phyloP scores from a whole-genome alignment of 768 basidiomycete genomes.

The Chalciporus chontae region DNA sequence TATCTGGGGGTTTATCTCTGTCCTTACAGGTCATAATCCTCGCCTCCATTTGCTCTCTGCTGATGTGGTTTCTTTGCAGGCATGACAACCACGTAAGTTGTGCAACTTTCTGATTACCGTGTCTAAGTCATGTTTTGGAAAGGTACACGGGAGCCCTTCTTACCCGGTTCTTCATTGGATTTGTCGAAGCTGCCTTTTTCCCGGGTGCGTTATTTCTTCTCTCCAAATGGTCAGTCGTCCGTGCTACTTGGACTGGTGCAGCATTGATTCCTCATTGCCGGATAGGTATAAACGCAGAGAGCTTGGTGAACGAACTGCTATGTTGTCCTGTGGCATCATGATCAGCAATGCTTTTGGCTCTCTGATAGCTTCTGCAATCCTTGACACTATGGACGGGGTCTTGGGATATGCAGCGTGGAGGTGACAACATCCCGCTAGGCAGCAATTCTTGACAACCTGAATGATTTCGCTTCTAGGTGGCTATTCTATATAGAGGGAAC shows the following conservation, averaged over 20 bases:
- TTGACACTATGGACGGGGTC: constrained; percentile 66
- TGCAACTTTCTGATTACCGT: neutral
- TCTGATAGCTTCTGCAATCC: constrained; percentile 72
- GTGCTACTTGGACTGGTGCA: neutral
- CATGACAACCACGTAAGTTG: constrained; percentile 36
- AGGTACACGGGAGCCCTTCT: constrained; percentile 64
- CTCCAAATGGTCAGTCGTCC: constrained; percentile 33
- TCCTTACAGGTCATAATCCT: constrained; percentile 43
- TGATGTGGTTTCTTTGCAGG: constrained; percentile 25
- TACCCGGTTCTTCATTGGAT: constrained; percentile 75
- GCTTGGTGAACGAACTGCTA: constrained; percentile 63
- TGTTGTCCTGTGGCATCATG: constrained; percentile 68
- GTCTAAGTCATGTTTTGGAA: constrained; percentile 6
- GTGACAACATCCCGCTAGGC: constrained; percentile 32
- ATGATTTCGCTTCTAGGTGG: constrained; percentile 45
- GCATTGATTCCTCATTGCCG: constrained; percentile 43
- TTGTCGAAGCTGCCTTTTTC: constrained; percentile 69
- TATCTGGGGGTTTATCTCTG: constrained; percentile 64
- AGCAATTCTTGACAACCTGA: neutral
- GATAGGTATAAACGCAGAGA: constrained; percentile 68
- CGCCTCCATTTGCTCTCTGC: neutral
- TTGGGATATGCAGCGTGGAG: constrained; percentile 72
- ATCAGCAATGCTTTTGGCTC: constrained; percentile 83
- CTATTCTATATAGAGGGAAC: constrained; percentile 68
- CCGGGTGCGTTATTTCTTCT: constrained; percentile 52